These are phyloP conservation scores for Pseudogymnoascus sp. DNA, from an alignment of 2,329 filamentous ascomycete species.

Conservation along the genomic window DNA sequence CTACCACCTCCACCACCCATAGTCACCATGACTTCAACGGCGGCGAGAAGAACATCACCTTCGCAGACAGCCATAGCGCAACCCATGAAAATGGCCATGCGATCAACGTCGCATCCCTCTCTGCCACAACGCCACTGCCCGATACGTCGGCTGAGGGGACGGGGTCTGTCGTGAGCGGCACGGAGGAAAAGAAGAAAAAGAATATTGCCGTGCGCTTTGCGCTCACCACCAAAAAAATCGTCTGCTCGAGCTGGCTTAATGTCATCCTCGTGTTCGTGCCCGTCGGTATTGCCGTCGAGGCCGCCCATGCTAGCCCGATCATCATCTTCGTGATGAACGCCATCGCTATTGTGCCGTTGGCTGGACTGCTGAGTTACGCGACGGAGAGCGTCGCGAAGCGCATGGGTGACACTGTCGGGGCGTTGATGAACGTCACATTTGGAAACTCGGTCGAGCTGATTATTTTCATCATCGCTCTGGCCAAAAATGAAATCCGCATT, in stretches of 20 bases:
- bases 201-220: conserved; percentile 25
- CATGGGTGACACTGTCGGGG: conserved; percentile 64
- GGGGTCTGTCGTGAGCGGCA: conserved; percentile 46
- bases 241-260: conserved; percentile 72
- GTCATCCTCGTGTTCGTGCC: conserved; percentile 69
- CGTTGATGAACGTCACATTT: conserved; percentile 68
- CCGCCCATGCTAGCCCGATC: conserved; percentile 44
- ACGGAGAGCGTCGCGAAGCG: conserved; percentile 66
- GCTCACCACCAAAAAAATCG: conserved; percentile 42
- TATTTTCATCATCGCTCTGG: conserved; percentile 71
- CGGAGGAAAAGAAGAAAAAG: conserved; percentile 19
- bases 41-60: not conserved
- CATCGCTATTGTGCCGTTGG: conserved; percentile 65
- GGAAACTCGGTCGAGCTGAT: conserved; percentile 74
- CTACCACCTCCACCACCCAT: not conserved
- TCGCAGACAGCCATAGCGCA: not conserved
- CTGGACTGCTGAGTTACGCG: conserved; percentile 61
- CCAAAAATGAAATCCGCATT: conserved; percentile 78
- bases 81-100: not conserved
- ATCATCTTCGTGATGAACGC: conserved; percentile 67
- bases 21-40: not conserved
- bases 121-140: not conserved
- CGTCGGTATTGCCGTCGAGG: conserved; percentile 59
- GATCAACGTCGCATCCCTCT: not conserved
- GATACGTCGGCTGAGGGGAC: conserved; percentile 34